Conservation (phyloP, 768 basidiomycete genomes). For the Vararia minispora region DNA sequence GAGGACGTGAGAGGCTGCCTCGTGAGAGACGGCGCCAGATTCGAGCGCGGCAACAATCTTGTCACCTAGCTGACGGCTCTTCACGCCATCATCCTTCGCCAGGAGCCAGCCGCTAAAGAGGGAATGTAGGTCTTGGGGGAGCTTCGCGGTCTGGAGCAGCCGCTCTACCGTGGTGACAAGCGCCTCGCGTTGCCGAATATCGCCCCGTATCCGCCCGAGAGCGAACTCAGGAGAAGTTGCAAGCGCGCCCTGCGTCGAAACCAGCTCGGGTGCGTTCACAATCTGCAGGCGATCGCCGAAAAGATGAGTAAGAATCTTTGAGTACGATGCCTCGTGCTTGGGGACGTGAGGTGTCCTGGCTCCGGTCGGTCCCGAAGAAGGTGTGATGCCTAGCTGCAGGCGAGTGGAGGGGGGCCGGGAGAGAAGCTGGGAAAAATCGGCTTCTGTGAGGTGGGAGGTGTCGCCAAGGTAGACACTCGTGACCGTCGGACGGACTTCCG, state of each 20-base stretch:
- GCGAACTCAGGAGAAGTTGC: constrained; percentile 95
- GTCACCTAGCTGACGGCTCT: constrained; percentile 48
- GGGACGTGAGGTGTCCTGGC: constrained; percentile 55
- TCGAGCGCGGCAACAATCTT: constrained; percentile 44
- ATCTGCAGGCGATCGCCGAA: constrained; percentile 75
- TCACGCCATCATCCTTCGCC: constrained; percentile 55
- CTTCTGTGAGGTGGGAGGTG: constrained; percentile 23
- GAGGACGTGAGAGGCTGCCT: constrained; percentile 46
- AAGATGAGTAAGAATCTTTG: constrained; percentile 72
- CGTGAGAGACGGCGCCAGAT: constrained; percentile 25
- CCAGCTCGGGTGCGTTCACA: constrained; percentile 70
- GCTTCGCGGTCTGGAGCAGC: constrained; percentile 41
- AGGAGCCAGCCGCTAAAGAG: constrained; percentile 74
- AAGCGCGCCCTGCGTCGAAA: constrained; percentile 54
- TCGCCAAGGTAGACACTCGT: constrained; percentile 56
- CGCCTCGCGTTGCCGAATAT: constrained; percentile 62
- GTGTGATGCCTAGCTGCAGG: constrained; percentile 36
- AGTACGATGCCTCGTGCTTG: constrained; percentile 85
- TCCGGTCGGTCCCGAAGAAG: constrained; percentile 18
- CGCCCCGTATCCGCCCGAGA: constrained; percentile 79
- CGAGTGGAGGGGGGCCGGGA: constrained; percentile 30
- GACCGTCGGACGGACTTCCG: constrained; percentile 39
- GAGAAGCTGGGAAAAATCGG: constrained; percentile 44
- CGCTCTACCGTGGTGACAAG: constrained; percentile 56
- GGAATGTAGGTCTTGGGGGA: constrained; percentile 50